These are phyloP conservation scores for Cystofilobasidium ferigula DNA, from an alignment of 768 basidiomycete species.

Conservation along the genomic window DNA sequence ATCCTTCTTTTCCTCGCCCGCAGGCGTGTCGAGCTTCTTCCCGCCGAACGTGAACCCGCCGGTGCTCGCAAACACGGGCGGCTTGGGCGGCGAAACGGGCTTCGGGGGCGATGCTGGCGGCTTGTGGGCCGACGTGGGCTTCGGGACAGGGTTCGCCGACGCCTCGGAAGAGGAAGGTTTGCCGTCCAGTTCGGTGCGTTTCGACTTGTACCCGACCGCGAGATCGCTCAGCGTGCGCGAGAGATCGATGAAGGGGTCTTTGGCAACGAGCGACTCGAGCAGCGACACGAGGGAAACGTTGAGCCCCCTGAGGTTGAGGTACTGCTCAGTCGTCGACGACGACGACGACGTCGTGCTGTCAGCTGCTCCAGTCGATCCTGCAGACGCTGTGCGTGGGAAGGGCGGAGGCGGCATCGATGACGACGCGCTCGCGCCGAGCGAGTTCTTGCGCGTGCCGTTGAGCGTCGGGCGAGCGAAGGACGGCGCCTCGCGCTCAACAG, in stretches of 20 bases:
- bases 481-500: not conserved
- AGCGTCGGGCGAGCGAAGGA: not conserved
- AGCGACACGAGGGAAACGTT: conserved; percentile 23
- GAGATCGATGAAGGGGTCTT: conserved; percentile 24
- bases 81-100: not conserved
- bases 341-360: not conserved
- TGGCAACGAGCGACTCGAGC: conserved; percentile 16
- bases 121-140: no score
- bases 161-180: not conserved
- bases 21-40: conserved; percentile 4
- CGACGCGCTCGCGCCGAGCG: not conserved
- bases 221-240: conserved; percentile 19
- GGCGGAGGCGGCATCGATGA: not conserved
- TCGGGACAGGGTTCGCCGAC: no score
- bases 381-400: not conserved
- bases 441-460: not conserved
- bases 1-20: not conserved
- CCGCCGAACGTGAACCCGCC: conserved; percentile 19
- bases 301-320: conserved; percentile 19
- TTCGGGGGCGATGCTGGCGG: not conserved
- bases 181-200: conserved; percentile 11
- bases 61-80: conserved; percentile 5
- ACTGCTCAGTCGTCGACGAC: conserved; percentile 8
- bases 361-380: not conserved
- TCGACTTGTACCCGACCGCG: conserved; percentile 6